Percentiles rank a stretch among this genome's conserved stretches.
These are phyloP conservation scores for Sarcodon sp. DNA, from an alignment of 768 basidiomycete genomes.

Conservation along the genomic window DNA sequence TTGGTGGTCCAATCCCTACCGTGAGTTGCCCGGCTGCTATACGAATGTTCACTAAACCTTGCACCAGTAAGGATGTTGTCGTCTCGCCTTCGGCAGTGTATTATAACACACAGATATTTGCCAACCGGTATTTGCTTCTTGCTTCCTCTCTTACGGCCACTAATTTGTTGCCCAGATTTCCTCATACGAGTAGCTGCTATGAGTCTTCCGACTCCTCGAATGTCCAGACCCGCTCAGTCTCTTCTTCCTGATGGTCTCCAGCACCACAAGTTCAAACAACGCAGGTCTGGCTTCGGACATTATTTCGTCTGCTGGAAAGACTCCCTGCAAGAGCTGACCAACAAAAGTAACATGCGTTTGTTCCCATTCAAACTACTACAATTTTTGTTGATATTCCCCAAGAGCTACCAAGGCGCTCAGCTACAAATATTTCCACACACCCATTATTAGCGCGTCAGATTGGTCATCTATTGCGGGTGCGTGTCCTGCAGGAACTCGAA, in stretches of 20 bases:
- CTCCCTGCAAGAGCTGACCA: constrained; percentile 24
- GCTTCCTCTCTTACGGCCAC: neutral
- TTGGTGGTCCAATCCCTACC: constrained; percentile 70
- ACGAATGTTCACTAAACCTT: neutral
- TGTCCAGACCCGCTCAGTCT: constrained; percentile 8
- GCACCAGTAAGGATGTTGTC: constrained; percentile 57
- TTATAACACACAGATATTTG: constrained; percentile 32
- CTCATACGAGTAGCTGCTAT: constrained; percentile 46
- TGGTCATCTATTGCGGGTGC: constrained; percentile 52
- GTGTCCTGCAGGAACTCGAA: constrained; percentile 66
- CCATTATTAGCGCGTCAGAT: constrained; percentile 41
- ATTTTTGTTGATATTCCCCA: neutral
- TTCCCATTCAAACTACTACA: neutral
- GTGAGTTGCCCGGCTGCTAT: constrained; percentile 23
- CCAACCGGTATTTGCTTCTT: constrained; percentile 36
- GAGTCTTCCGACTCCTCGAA: constrained; percentile 20
- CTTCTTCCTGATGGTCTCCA: constrained; percentile 51
- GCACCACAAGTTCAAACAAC: constrained; percentile 44
- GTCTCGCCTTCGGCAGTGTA: constrained; percentile 47
- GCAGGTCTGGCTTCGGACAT: constrained; percentile 28
- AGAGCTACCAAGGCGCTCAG: neutral
- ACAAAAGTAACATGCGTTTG: constrained; percentile 19
- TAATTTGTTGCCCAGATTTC: constrained; percentile 33
- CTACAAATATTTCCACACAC: constrained; percentile 19
- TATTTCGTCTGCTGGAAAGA: constrained; percentile 54